Percentiles rank a stretch among this genome's conserved stretches.
Evolutionary conservation across 1,284 basidiomycete genomes (phyloP).

Genomic region (Papiliotrema terrestris): DNA sequence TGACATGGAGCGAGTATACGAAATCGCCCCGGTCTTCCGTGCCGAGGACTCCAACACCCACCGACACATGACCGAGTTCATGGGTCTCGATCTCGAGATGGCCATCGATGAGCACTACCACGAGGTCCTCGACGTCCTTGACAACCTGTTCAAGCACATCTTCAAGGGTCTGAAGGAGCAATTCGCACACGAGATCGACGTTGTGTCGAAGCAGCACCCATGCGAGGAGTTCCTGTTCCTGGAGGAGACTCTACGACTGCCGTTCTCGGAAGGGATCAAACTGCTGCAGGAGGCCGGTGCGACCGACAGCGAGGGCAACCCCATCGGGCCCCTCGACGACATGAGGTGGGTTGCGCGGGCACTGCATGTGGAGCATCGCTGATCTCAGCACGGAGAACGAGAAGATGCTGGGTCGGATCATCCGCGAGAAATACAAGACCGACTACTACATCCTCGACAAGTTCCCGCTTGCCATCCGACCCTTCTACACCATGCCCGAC

Average conservation of each 20-base stretch:
- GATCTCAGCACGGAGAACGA: slow-evolving; percentile 58
- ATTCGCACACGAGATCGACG: slow-evolving; percentile 74
- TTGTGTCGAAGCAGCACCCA: slow-evolving; percentile 82
- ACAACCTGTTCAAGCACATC: slow-evolving; percentile 75
- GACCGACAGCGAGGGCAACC: slow-evolving; percentile 48
- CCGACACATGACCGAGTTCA: slow-evolving; percentile 97
- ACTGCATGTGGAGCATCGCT: not conserved
- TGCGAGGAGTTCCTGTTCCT: slow-evolving; percentile 83
- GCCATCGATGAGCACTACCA: slow-evolving; percentile 97
- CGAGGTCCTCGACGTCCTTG: slow-evolving; percentile 85
- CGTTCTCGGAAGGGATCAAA: slow-evolving; percentile 82
- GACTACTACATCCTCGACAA: slow-evolving; percentile 99
- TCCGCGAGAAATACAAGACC: slow-evolving; percentile 89
- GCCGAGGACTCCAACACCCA: slow-evolving; percentile 98
- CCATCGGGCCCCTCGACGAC: slow-evolving; percentile 72
- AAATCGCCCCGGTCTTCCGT: slow-evolving; percentile 93
- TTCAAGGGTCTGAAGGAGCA: slow-evolving; percentile 76
- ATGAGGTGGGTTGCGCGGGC: slow-evolving; percentile 62
- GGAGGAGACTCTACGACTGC: slow-evolving; percentile 74
- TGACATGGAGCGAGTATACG: slow-evolving; percentile 96
- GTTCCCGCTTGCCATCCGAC: slow-evolving; percentile 86
- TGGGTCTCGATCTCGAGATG: slow-evolving; percentile 99
- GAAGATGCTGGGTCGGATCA: slow-evolving; percentile 80
- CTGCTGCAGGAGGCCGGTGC: slow-evolving; percentile 81
- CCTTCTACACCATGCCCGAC: slow-evolving; percentile 99